phyloP scores from a whole-genome alignment of 1,284 basidiomycete genomes.

The Ganoderma meredithae region DNA sequence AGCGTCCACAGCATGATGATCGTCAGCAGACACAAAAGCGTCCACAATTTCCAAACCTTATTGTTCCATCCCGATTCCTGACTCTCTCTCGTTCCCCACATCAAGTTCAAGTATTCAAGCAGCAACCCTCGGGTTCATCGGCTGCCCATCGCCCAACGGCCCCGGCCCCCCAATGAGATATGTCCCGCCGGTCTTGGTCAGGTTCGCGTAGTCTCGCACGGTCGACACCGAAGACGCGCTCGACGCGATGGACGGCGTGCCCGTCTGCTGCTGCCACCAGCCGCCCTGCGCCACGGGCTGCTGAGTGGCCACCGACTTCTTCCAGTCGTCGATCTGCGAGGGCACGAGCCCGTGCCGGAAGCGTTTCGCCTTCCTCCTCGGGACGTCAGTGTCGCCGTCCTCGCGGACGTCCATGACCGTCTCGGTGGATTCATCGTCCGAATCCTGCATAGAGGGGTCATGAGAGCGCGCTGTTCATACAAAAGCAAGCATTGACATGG shows the following conservation, averaged over 20 bases:
- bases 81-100: too few species aligned
- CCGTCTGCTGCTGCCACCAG: background rate
- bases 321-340: background rate
- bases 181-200: background rate
- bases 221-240: conserved; percentile 9
- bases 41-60: background rate
- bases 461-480: conserved; percentile 4
- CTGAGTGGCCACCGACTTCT: background rate
- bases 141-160: background rate
- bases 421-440: background rate
- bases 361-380: background rate
- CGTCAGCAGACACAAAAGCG: background rate
- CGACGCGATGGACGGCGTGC: background rate
- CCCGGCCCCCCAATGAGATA: background rate
- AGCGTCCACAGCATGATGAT: conserved; percentile 1
- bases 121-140: background rate
- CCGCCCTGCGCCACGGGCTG: background rate
- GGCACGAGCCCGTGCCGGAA: conserved; percentile 2
- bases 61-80: background rate
- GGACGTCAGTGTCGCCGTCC: background rate
- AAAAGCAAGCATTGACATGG: background rate
- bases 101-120: background rate
- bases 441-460: conserved; percentile 7
- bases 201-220: conserved; percentile 5
- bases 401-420: conserved; percentile 2